Conservation (phyloP, 495 filamentous ascomycete genomes). For the Pyrenula massariospora region DNA sequence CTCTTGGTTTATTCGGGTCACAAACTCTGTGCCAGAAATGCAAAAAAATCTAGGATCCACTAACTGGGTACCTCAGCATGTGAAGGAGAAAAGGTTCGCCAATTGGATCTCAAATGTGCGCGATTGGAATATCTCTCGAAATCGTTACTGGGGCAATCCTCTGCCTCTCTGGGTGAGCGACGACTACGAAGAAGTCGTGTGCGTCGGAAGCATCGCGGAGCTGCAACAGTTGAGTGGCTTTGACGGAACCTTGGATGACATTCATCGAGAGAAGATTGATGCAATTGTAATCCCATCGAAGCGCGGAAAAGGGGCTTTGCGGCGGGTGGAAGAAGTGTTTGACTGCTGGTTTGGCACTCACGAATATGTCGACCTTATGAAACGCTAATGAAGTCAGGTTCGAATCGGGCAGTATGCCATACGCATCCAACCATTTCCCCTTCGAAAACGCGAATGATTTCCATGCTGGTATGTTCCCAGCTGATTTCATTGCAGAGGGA, state of each 20-base stretch:
- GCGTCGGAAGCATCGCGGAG: constrained; percentile 76
- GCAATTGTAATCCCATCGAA: constrained; percentile 92
- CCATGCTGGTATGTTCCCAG: constrained; percentile 74
- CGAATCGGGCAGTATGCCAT: constrained; percentile 92
- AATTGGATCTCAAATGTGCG: constrained; percentile 84
- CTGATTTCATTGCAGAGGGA: constrained; percentile 95
- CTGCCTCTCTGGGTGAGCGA: constrained; percentile 89
- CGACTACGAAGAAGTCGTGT: constrained; percentile 75
- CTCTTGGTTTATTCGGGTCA: constrained; percentile 92
- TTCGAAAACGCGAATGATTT: constrained; percentile 87
- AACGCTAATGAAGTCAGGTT: too few species aligned
- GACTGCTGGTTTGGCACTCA: too few species aligned
- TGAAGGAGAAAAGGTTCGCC: constrained; percentile 84
- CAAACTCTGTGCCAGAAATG: constrained; percentile 78
- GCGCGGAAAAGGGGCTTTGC: constrained; percentile 73
- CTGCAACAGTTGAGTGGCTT: constrained; percentile 80
- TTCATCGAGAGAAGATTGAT: constrained; percentile 92
- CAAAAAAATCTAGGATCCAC: constrained; percentile 78
- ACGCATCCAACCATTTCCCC: constrained; percentile 84
- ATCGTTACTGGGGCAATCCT: constrained; percentile 95
- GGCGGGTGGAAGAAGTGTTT: constrained; percentile 82
- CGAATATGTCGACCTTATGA: too few species aligned
- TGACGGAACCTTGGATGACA: constrained; percentile 71
- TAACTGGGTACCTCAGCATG: constrained; percentile 86
- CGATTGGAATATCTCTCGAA: constrained; percentile 95